Conservation (phyloP, 2,329 filamentous ascomycete species). For the Colletotrichum sansevieriae region DNA sequence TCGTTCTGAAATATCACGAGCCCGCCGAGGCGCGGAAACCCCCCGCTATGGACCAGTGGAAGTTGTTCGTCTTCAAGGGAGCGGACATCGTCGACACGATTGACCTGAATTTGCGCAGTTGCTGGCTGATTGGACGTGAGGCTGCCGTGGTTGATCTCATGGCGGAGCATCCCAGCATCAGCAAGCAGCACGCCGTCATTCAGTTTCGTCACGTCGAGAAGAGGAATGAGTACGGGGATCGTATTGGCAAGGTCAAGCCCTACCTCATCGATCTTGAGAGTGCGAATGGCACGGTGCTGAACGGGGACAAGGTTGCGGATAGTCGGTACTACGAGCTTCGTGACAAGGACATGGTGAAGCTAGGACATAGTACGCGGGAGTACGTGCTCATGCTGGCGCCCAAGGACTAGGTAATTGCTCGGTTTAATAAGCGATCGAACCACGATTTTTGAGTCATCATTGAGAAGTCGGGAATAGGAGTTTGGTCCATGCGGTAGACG, state of each 20-base stretch:
- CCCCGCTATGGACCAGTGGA: slow-evolving; percentile 82
- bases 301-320: slow-evolving; percentile 78
- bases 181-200: slow-evolving; percentile 94
- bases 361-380: slow-evolving; percentile 89
- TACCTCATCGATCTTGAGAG: slow-evolving; percentile 96
- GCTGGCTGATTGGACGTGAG: slow-evolving; percentile 92
- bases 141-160: slow-evolving; percentile 83
- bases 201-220: slow-evolving; percentile 91
- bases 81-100: slow-evolving; percentile 84
- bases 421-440: background rate
- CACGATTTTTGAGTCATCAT: background rate
- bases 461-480: too few relatives aligned
- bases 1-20: slow-evolving; percentile 96
- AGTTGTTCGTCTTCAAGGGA: slow-evolving; percentile 93
- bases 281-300: slow-evolving; percentile 89
- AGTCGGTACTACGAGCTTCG: slow-evolving; percentile 88
- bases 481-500: too few relatives aligned
- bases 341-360: slow-evolving; percentile 89
- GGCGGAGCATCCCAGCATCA: slow-evolving; percentile 91
- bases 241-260: slow-evolving; percentile 81
- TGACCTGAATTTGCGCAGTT: slow-evolving; percentile 80
- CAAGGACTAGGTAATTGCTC: slow-evolving; percentile 49
- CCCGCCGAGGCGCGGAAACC: slow-evolving; percentile 93
- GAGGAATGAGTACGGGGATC: slow-evolving; percentile 88
- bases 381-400: slow-evolving; percentile 92